Evolutionary conservation across 2,329 filamentous ascomycete species (phyloP).

Genomic region (Neonectria hederae): DNA sequence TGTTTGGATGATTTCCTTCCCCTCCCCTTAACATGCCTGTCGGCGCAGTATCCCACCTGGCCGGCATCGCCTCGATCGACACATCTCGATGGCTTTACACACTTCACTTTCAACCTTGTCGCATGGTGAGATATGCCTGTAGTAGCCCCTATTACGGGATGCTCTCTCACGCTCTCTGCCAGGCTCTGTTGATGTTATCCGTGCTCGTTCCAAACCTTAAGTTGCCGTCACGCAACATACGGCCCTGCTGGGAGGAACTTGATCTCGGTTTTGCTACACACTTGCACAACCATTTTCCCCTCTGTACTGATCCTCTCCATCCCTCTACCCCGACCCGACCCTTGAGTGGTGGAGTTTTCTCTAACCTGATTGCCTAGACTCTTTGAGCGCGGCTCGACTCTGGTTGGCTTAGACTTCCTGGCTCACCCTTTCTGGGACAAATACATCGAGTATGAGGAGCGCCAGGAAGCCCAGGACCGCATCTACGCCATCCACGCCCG

Average conservation of each 20-base stretch:
- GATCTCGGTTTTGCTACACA: constrained; percentile 61
- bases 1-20: constrained; percentile 70
- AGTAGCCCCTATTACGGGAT: constrained; percentile 67
- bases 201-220: constrained; percentile 52
- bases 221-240: constrained; percentile 50
- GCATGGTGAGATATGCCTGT: constrained; percentile 78
- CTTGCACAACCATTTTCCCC: constrained; percentile 58
- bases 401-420: constrained; percentile 91
- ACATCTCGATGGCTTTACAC: constrained; percentile 48
- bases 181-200: constrained; percentile 63
- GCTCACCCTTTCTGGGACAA: constrained; percentile 99
- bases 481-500: constrained; percentile 86
- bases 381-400: constrained; percentile 87
- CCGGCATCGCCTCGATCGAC: constrained; percentile 54
- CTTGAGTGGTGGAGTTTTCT: constrained; percentile 34
- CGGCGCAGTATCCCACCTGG: constrained; percentile 55
- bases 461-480: constrained; percentile 82
- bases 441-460: constrained; percentile 96
- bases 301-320: constrained; percentile 67
- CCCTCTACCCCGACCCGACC: constrained; percentile 47
- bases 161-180: constrained; percentile 72
- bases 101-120: constrained; percentile 50
- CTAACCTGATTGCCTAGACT: constrained; percentile 68
- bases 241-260: constrained; percentile 47
- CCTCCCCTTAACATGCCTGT: constrained; percentile 70